Percentiles rank a stretch among this genome's conserved stretches.
phyloP scores from a whole-genome alignment of 352 stramenopile genomes.

The Phytophthora macrochlamydospora region DNA sequence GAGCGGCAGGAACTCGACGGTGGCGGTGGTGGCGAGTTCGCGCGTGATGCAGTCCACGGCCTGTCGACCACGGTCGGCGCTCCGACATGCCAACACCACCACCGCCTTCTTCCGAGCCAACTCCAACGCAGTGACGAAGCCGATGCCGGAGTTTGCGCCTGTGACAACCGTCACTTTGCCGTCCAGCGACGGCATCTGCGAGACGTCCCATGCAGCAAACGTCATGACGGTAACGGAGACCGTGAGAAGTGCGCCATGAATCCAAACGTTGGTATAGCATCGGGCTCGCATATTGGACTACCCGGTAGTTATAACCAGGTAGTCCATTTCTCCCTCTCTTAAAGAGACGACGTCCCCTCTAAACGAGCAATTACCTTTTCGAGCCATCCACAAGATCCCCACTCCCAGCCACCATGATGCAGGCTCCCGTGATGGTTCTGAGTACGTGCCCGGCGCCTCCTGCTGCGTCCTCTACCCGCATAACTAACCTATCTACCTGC shows the following conservation, averaged over 20 bases:
- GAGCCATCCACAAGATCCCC: not conserved
- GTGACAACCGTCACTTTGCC: slow-evolving; percentile 84
- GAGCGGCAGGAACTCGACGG: slow-evolving; percentile 47
- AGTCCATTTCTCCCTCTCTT: not conserved
- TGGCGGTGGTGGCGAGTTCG: slow-evolving; percentile 11
- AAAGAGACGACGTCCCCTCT: not conserved
- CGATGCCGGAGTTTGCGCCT: slow-evolving; percentile 86
- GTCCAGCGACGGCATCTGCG: slow-evolving; percentile 35
- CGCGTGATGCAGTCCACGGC: slow-evolving; percentile 34
- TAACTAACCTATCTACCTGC: slow-evolving; percentile 2
- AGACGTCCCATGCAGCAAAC: slow-evolving; percentile 17
- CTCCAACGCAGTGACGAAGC: slow-evolving; percentile 68
- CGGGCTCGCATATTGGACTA: too few species aligned
- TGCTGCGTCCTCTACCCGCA: not conserved
- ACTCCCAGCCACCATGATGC: slow-evolving; percentile 65
- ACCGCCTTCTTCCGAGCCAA: slow-evolving; percentile 62
- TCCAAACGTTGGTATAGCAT: not conserved
- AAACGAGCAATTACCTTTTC: not conserved
- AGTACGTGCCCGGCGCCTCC: slow-evolving; percentile 67
- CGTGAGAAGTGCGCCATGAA: not conserved
- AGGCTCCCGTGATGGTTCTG: slow-evolving; percentile 95
- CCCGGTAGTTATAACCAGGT: not conserved
- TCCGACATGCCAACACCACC: slow-evolving; percentile 89
- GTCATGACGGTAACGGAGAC: not conserved
- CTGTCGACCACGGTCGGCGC: slow-evolving; percentile 25